Conservation (phyloP, 306 rosid genomes). For the Lagenaria siceraria region DNA sequence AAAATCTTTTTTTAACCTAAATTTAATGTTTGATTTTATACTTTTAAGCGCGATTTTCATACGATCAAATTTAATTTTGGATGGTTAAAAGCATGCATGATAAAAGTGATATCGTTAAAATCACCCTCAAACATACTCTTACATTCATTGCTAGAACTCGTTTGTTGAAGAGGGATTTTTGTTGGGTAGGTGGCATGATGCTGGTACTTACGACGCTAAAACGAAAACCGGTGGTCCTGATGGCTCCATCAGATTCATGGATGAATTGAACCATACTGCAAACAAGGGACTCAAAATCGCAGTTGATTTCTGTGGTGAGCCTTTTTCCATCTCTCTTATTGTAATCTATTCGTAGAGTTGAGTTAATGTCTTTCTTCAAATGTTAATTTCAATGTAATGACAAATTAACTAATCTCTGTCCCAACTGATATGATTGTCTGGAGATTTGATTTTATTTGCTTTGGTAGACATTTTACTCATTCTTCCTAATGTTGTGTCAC, state of each 20-base stretch:
- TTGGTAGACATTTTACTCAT: not conserved
- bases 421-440: not conserved
- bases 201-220: slow-evolving; percentile 60
- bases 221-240: slow-evolving; percentile 68
- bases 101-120: too few species aligned
- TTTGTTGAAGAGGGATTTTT: not conserved
- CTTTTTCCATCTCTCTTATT: not conserved
- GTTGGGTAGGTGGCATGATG: slow-evolving; percentile 69
- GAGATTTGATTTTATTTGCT: not conserved
- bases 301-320: slow-evolving; percentile 56
- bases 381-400: not conserved
- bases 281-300: slow-evolving; percentile 58
- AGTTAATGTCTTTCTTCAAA: not conserved
- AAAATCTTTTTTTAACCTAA: not conserved
- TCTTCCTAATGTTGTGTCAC: slow-evolving; percentile 7
- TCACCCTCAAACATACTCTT: not conserved
- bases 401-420: not conserved
- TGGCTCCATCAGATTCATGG: slow-evolving; percentile 55
- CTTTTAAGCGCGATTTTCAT: not conserved
- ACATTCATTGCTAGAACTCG: not conserved
- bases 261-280: slow-evolving; percentile 42
- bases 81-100: too few species aligned
- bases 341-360: not conserved
- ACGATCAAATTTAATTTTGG: too few species aligned
- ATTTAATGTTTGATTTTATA: too few species aligned